Conservation (phyloP, 495 filamentous ascomycete genomes). For the Apodospora peruviana region DNA sequence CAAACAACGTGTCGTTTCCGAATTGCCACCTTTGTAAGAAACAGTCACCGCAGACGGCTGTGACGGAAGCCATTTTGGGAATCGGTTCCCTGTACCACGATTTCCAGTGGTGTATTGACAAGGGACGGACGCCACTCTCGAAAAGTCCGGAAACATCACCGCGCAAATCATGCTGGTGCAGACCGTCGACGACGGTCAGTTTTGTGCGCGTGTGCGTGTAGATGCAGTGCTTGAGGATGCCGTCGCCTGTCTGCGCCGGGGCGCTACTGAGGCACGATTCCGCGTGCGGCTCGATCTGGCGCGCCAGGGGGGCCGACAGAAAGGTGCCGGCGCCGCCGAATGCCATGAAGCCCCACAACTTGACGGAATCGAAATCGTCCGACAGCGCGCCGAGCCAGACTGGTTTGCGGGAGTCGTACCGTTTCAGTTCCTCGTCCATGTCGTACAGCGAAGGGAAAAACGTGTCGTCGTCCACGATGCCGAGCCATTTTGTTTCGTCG, state of each 20-base stretch:
- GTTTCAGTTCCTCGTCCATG: constrained; percentile 39
- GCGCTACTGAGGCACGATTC: constrained; percentile 49
- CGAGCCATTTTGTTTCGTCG: constrained; percentile 56
- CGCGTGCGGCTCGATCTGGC: constrained; percentile 46
- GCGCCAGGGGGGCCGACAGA: constrained; percentile 54
- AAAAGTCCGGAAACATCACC: constrained; percentile 58
- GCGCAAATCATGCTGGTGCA: constrained; percentile 60
- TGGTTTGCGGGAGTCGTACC: constrained; percentile 46
- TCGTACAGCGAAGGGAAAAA: constrained; percentile 62
- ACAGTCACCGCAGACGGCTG: constrained; percentile 53
- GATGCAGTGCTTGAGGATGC: constrained; percentile 58
- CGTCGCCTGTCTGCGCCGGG: constrained; percentile 50
- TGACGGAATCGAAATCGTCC: constrained; percentile 56
- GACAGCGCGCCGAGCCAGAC: constrained; percentile 59
- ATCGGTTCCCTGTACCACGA: constrained; percentile 45
- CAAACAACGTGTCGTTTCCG: constrained; percentile 49
- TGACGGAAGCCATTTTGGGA: constrained; percentile 52
- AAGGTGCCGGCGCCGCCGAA: constrained; percentile 69
- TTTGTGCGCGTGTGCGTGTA: constrained; percentile 49
- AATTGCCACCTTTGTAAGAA: constrained; percentile 61
- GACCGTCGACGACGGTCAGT: constrained; percentile 52
- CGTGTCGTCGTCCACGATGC: constrained; percentile 67
- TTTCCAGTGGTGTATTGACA: constrained; percentile 65
- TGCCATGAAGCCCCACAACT: constrained; percentile 57
- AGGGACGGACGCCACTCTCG: constrained; percentile 51